A percentile compares a stretch with the other conserved stretches of the same genome.
These are phyloP conservation scores for Penicillium sp. DNA, from an alignment of 2,329 filamentous ascomycete species.

Conservation along the genomic window DNA sequence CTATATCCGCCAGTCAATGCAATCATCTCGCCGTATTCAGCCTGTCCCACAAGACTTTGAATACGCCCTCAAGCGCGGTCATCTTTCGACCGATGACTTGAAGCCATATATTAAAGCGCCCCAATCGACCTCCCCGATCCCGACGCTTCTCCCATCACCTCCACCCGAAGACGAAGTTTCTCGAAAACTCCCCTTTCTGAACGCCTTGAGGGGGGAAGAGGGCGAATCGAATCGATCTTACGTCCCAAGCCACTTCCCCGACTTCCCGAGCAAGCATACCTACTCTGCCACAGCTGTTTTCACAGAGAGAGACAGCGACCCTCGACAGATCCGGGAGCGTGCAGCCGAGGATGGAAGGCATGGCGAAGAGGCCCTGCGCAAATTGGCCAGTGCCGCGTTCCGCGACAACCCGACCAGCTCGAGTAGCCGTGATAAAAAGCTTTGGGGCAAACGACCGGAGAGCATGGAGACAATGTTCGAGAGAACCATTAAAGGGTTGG, in stretches of 20 bases:
- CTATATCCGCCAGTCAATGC: slow-evolving; percentile 62
- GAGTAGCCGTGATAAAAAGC: slow-evolving; percentile 46
- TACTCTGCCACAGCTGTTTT: slow-evolving; percentile 65
- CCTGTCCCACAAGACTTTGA: slow-evolving; percentile 65
- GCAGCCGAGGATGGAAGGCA: slow-evolving; percentile 68
- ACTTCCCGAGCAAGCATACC: slow-evolving; percentile 67
- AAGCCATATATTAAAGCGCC: slow-evolving; percentile 37
- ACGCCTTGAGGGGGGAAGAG: slow-evolving; percentile 53
- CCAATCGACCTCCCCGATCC: slow-evolving; percentile 24
- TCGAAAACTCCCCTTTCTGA: slow-evolving; percentile 52
- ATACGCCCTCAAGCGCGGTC: slow-evolving; percentile 42
- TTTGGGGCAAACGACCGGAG: slow-evolving; percentile 43
- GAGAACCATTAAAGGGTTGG: slow-evolving; percentile 58
- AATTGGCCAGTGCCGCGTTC: slow-evolving; percentile 57
- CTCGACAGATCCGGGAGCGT: slow-evolving; percentile 63
- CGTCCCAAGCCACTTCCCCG: slow-evolving; percentile 65
- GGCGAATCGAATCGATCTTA: slow-evolving; percentile 55
- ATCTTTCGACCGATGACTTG: slow-evolving; percentile 38
- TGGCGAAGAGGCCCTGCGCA: slow-evolving; percentile 67
- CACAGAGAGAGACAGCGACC: slow-evolving; percentile 62
- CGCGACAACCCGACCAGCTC: slow-evolving; percentile 47
- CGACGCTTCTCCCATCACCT: slow-evolving; percentile 43
- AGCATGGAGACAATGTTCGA: slow-evolving; percentile 59
- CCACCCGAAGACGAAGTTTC: slow-evolving; percentile 44
- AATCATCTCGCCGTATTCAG: slow-evolving; percentile 57